A percentile compares a stretch with the other conserved stretches of the same genome.
phyloP scores from a whole-genome alignment of 495 filamentous ascomycete species.

The Podospora australis region DNA sequence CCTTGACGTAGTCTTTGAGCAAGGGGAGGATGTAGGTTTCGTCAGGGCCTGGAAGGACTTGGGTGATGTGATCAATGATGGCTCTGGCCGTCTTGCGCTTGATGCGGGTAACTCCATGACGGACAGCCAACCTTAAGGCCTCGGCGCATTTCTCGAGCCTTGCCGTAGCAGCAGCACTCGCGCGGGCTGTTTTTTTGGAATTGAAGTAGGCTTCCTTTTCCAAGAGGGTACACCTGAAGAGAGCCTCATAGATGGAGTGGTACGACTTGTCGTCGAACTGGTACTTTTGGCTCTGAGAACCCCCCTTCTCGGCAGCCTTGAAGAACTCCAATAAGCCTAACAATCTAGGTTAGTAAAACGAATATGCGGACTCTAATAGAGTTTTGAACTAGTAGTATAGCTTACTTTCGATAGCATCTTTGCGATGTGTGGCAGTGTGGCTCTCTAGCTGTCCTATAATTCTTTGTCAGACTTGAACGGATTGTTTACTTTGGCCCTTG shows the following conservation, averaged over 20 bases:
- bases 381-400: slow-evolving; percentile 24
- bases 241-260: slow-evolving; percentile 71
- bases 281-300: slow-evolving; percentile 16
- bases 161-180: slow-evolving; percentile 40
- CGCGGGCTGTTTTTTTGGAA: slow-evolving; percentile 43
- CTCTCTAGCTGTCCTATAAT: slow-evolving; percentile 10
- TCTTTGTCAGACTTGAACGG: slow-evolving; percentile 6
- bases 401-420: slow-evolving; percentile 32
- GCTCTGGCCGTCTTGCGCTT: slow-evolving; percentile 70
- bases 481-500: background rate
- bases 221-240: slow-evolving; percentile 61
- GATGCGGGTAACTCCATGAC: slow-evolving; percentile 59
- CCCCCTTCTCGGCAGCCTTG: slow-evolving; percentile 16
- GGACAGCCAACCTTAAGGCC: slow-evolving; percentile 62
- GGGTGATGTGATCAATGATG: slow-evolving; percentile 71
- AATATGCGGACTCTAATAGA: slow-evolving; percentile 29
- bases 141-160: slow-evolving; percentile 67
- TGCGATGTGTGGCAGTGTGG: slow-evolving; percentile 12
- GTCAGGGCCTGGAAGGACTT: slow-evolving; percentile 59
- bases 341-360: slow-evolving; percentile 37
- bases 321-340: slow-evolving; percentile 25
- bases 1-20: slow-evolving; percentile 70
- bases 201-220: slow-evolving; percentile 60
- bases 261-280: slow-evolving; percentile 63
- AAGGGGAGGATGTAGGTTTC: slow-evolving; percentile 66